Evolutionary conservation across 306 rosid genomes (phyloP), one percentile per base, ranked within the genome.

Genomic region (Fagus crenata): DNA sequence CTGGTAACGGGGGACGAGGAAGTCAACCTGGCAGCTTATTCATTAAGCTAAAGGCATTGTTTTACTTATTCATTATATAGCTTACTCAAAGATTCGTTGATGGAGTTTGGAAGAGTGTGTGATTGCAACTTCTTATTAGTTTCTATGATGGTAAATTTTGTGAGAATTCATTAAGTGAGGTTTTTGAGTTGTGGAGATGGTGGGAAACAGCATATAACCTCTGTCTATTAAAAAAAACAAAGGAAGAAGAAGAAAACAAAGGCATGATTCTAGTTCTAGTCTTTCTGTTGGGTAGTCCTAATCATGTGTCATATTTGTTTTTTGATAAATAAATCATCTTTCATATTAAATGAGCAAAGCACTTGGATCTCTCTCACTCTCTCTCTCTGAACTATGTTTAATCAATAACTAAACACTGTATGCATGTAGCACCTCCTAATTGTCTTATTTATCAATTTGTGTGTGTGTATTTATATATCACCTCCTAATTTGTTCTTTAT

Each of bases 1-100:
- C 90, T 81, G 99, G 99, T 77, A 88, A 86, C 89, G 96, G 90
- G 59, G 85, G 89, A 79, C 84, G 81, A 78, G 90, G 93, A 78
- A 90, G 85, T 67, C 93, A 77, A 41, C 75, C 95, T 73, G 97
- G 99, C 81, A 89, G 85, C 85, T 81, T 95, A 67, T 82, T 85
- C 81, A 92, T 95, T 73, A 90, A 88, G 84, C 76, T 95, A 77
- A 95, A 89, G 99, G 99, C 22, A 84, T 39, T 31, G 53, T 53
- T 81, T 54, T 72, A n/a, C 32, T 9, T 32, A 9, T 41, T 28
- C 35, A 18, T 33, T 53, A 53, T 68, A 28, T 31, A 9, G 22
- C 2, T 46, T 35, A 18, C 42, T 56, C 56, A 53, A 49, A 8
- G 71, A 55, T 46, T 33, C 49, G 7, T 42, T 58, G 75, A 49